phyloP scores from a whole-genome alignment of 805 yeast genomes.

The Candida tallmaniae region DNA sequence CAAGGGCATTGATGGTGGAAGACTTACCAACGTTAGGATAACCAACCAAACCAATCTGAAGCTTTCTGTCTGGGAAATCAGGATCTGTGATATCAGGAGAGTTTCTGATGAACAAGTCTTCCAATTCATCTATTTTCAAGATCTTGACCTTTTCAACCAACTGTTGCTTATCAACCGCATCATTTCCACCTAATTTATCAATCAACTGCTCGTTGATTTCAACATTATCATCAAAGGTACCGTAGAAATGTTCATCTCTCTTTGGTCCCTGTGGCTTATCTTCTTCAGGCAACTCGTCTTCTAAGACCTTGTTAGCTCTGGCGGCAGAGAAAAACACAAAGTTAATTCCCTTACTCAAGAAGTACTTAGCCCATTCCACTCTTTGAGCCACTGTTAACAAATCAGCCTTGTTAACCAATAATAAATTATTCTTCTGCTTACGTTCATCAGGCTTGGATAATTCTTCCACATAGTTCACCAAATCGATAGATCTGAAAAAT shows the following conservation, averaged over 20 bases:
- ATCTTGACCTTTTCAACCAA: constrained; percentile 48
- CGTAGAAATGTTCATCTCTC: constrained; percentile 15
- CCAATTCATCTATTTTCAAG: constrained; percentile 79
- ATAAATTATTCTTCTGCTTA: constrained; percentile 62
- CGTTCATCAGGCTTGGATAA: constrained; percentile 48
- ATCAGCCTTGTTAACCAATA: constrained; percentile 93
- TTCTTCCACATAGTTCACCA: constrained; percentile 78
- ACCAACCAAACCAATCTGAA: constrained; percentile 94
- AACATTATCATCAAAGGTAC: constrained; percentile 20
- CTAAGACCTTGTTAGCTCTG: constrained; percentile 71
- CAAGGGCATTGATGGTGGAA: constrained; percentile 89
- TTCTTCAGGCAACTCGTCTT: constrained; percentile 27
- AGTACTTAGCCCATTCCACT: constrained; percentile 81
- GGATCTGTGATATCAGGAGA: constrained; percentile 66
- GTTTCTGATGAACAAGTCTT: constrained; percentile 64
- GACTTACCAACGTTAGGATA: constrained; percentile 98
- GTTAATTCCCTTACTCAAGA: constrained; percentile 60
- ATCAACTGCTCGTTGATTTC: constrained; percentile 13
- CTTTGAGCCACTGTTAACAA: constrained; percentile 74
- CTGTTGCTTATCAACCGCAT: too few relatives aligned
- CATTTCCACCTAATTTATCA: constrained; percentile 12
- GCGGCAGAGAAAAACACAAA: constrained; percentile 93
- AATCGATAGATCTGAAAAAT: constrained; percentile 81
- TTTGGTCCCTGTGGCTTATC: constrained; percentile 13
- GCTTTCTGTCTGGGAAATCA: constrained; percentile 53